These are phyloP conservation scores for Corynascus novoguineensis DNA, from an alignment of 495 filamentous ascomycete species.

Conservation along the genomic window DNA sequence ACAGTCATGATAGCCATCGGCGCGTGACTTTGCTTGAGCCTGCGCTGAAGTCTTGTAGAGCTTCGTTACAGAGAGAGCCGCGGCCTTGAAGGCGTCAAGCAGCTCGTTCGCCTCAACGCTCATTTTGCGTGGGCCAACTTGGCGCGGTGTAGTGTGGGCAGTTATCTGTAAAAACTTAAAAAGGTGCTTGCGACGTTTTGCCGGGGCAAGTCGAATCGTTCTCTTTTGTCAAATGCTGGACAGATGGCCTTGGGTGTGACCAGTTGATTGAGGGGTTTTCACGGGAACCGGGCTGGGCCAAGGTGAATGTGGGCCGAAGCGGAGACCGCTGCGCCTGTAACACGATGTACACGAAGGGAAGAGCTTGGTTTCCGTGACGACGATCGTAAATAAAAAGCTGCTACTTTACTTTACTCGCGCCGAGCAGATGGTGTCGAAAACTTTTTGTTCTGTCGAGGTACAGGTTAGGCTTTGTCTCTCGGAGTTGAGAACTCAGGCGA, in stretches of 20 bases:
- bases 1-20: conserved; percentile 87
- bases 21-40: conserved; percentile 65
- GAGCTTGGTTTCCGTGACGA: neutral
- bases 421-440: neutral
- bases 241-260: neutral
- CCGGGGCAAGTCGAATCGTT: neutral
- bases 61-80: conserved; percentile 90
- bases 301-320: conserved; percentile 7
- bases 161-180: neutral
- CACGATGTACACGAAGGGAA: no score
- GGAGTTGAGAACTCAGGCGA: neutral
- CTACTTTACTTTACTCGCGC: neutral
- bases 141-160: neutral
- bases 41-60: conserved; percentile 86
- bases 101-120: conserved; percentile 64
- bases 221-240: conserved; percentile 1
- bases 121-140: conserved; percentile 14
- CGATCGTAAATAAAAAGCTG: neutral
- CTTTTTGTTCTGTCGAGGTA: neutral
- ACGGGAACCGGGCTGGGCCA: conserved; percentile 13
- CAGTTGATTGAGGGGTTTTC: conserved; percentile 19
- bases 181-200: neutral
- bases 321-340: conserved; percentile 1
- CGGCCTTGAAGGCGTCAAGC: conserved; percentile 81
- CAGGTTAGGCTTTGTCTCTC: neutral